Evolutionary conservation across 2,329 filamentous ascomycete species (phyloP), one percentile per base, ranked within the genome.

Genomic region (Fusarium albosuccineum): DNA sequence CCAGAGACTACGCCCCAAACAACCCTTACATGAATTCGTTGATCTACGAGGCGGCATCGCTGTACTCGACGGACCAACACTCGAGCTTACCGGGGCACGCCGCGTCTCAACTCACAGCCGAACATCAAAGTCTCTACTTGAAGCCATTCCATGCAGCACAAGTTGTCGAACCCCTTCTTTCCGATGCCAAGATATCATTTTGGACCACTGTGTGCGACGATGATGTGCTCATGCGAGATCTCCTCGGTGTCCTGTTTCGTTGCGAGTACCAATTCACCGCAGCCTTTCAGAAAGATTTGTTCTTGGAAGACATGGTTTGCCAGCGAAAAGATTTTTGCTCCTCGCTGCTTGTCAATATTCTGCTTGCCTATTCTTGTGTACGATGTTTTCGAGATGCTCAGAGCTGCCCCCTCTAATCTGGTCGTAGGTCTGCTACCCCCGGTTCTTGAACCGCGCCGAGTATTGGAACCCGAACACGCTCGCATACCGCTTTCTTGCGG

Each of bases 171-270:
- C 75, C 78, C 3, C 66, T 62, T 2, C 69, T 82, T 4, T 63
- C 68, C 1, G 68, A 71, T 5, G 70, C 74, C 1, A 74, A 64
- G 11, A 65, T 75, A 2, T 79, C 80, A 1, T 39, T 60, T 8
- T 82, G 81, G 81, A 82, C 81, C 0, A 54, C 57, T 0, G 75
- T 81, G 4, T 76, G 74, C 39, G 54, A 64, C 6, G 75, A 82
- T 29, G 74, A 82, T 39, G 54, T 16, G 1, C 68, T 82, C 8
- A 76, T 82, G 72, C 71, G 75, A 29, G 74, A 75, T 9, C 60
- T 80, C 0, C 57, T 80, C 1, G 40, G 26, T 1, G 58, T 67
- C 1, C 73, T 74, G 10, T 68, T 80, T 6, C 74, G 73, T 2
- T 77, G 75, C 59, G 79, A 82, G 36, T 79, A 80, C 34, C 74